Percentiles rank a stretch among this genome's conserved stretches.
These are phyloP conservation scores for Pelargonium myrrhifolium DNA, from an alignment of 441 rosid species.

Conservation along the genomic window DNA sequence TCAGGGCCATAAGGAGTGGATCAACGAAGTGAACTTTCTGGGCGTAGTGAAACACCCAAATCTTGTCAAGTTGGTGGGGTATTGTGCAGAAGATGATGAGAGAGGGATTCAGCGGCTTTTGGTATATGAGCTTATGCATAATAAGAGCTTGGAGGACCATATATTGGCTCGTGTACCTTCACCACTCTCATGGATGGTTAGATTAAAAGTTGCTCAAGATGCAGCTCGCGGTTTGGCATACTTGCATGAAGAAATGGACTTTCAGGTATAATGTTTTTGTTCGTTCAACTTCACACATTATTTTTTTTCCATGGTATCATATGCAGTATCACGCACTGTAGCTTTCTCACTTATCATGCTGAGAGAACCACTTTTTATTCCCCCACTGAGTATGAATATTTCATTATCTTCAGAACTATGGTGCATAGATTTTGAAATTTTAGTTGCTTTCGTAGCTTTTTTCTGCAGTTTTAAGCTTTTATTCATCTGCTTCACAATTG, in stretches of 20 bases:
- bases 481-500: slow-evolving; percentile 11
- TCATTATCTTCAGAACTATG: neutral
- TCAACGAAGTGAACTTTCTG: slow-evolving; percentile 83
- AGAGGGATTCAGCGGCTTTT: slow-evolving; percentile 88
- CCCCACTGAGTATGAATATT: neutral
- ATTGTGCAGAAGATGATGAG: slow-evolving; percentile 90
- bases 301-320: neutral
- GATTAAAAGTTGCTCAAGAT: slow-evolving; percentile 75
- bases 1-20: slow-evolving; percentile 99
- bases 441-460: neutral
- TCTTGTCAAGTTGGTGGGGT: slow-evolving; percentile 85
- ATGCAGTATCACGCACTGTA: neutral
- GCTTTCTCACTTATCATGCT: neutral
- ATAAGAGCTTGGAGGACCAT: slow-evolving; percentile 89
- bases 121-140: slow-evolving; percentile 79
- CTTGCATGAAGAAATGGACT: slow-evolving; percentile 94
- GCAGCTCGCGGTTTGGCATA: slow-evolving; percentile 90
- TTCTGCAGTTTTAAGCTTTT: slow-evolving; percentile 2
- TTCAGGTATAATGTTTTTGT: slow-evolving; percentile 46
- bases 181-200: slow-evolving; percentile 60
- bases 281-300: neutral
- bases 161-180: slow-evolving; percentile 41
- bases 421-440: neutral
- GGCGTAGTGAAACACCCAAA: slow-evolving; percentile 91
- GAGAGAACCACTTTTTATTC: neutral